phyloP scores from a whole-genome alignment of 495 filamentous ascomycete genomes.

The Trichodelitschia bisporula region DNA sequence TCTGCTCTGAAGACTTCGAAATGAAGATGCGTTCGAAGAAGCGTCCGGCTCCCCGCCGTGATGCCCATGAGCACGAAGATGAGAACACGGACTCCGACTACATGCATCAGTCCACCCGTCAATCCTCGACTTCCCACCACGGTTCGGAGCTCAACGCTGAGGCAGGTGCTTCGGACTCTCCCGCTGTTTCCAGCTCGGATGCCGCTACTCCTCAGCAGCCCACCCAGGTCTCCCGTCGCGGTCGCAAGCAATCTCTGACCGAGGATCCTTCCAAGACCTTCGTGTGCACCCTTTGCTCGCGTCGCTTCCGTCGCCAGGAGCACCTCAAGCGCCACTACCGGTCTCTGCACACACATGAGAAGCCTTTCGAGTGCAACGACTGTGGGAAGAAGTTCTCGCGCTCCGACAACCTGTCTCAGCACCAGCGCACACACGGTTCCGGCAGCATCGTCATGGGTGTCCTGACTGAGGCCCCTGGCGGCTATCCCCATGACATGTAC shows the following conservation, averaged over 20 bases:
- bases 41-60: no score
- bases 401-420: conserved; percentile 90
- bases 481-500: no score
- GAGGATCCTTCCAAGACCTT: conserved; percentile 98
- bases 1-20: conserved; percentile 16
- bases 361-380: conserved; percentile 92
- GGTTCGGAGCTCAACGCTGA: conserved; percentile 1
- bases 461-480: no score
- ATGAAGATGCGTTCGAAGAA: conserved; percentile 35
- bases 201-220: conserved; percentile 17
- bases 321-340: conserved; percentile 98
- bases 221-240: conserved; percentile 65
- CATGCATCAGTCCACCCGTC: conserved; percentile 1
- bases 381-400: conserved; percentile 99
- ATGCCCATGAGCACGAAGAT: conserved; percentile 1
- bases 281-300: conserved; percentile 81
- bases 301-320: conserved; percentile 94
- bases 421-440: conserved; percentile 78
- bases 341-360: conserved; percentile 92
- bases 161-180: not conserved
- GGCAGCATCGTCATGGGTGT: conserved; percentile 78
- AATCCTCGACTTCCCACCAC: conserved; percentile 17
- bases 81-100: conserved; percentile 17
- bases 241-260: conserved; percentile 94
- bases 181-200: conserved; percentile 13